Conservation (phyloP, 495 filamentous ascomycete genomes). For the Platismatia glauca region DNA sequence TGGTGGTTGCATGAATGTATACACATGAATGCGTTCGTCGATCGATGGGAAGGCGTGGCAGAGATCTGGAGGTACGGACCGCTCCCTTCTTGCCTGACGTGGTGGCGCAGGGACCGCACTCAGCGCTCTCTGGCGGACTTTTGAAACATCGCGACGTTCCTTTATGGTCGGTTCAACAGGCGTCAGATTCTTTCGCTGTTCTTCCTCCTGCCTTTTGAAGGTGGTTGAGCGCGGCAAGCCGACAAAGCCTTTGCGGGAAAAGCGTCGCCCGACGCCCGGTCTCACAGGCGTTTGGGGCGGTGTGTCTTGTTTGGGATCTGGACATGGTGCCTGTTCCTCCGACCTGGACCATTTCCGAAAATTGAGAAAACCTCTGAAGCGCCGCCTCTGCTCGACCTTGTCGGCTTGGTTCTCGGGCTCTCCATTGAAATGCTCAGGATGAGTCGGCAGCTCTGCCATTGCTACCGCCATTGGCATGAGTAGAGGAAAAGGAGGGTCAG, state of each 20-base stretch:
- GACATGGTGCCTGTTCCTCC: conserved; percentile 25
- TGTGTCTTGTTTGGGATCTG: conserved; percentile 18
- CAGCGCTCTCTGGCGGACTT: conserved; percentile 52
- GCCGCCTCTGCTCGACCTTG: conserved; percentile 34
- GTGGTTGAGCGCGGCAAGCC: conserved; percentile 65
- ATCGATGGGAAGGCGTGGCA: conserved; percentile 17
- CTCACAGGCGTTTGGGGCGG: conserved; percentile 19
- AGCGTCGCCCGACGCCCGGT: conserved; percentile 42
- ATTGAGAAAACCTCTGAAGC: conserved; percentile 44
- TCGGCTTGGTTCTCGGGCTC: conserved; percentile 18
- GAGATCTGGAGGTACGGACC: conserved; percentile 25
- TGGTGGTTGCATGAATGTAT: not conserved
- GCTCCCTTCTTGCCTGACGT: conserved; percentile 13
- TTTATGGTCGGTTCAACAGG: conserved; percentile 49
- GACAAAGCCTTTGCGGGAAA: conserved; percentile 66
- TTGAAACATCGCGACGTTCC: conserved; percentile 66
- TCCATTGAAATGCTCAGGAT: conserved; percentile 16
- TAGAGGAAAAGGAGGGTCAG: not conserved
- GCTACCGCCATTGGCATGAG: conserved; percentile 18
- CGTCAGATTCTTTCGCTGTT: conserved; percentile 62
- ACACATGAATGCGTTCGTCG: conserved; percentile 5
- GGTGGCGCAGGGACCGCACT: conserved; percentile 34
- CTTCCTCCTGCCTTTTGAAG: conserved; percentile 73
- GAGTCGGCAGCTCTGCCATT: conserved; percentile 20
- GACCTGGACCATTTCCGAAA: conserved; percentile 39